Conservation (phyloP, 2,329 filamentous ascomycete genomes). For the Xenoacremonium recifei region DNA sequence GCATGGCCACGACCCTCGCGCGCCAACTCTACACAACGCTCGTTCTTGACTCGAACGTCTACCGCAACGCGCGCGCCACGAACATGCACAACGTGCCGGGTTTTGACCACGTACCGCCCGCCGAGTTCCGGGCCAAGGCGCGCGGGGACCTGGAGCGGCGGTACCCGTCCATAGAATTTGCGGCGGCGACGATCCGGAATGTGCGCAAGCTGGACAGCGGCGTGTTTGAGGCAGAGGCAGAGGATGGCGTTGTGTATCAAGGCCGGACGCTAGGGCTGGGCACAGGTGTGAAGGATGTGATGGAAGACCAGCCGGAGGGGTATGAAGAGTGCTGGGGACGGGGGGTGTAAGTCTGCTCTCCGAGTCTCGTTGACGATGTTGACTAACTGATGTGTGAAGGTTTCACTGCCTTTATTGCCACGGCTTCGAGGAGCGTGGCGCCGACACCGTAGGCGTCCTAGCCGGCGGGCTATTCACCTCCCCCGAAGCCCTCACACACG, state of each 20-base stretch:
- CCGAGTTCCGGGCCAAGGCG: slow-evolving; percentile 33
- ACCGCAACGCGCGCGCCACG: slow-evolving; percentile 46
- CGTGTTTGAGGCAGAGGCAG: slow-evolving; percentile 39
- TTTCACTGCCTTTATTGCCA: slow-evolving; percentile 62
- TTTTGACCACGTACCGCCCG: slow-evolving; percentile 38
- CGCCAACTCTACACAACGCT: slow-evolving; percentile 47
- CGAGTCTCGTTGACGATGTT: not conserved
- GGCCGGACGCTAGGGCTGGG: slow-evolving; percentile 56
- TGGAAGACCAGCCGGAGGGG: slow-evolving; percentile 48
- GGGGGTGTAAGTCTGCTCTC: slow-evolving; percentile 40
- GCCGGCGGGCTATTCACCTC: slow-evolving; percentile 35
- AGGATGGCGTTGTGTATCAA: slow-evolving; percentile 38
- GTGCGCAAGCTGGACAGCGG: slow-evolving; percentile 28
- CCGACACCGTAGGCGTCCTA: slow-evolving; percentile 44
- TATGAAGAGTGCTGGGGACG: slow-evolving; percentile 55
- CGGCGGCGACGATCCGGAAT: slow-evolving; percentile 23
- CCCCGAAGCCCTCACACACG: slow-evolving; percentile 33
- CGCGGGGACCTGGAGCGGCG: slow-evolving; percentile 32
- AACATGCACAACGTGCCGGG: slow-evolving; percentile 48
- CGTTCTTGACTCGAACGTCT: slow-evolving; percentile 49
- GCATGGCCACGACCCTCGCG: slow-evolving; percentile 44
- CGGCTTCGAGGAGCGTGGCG: slow-evolving; percentile 56
- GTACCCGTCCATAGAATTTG: slow-evolving; percentile 34
- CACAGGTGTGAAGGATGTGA: slow-evolving; percentile 50
- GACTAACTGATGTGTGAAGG: slow-evolving; percentile 24